phyloP scores from a whole-genome alignment of 306 rosid species.

The Quercus glauca region DNA sequence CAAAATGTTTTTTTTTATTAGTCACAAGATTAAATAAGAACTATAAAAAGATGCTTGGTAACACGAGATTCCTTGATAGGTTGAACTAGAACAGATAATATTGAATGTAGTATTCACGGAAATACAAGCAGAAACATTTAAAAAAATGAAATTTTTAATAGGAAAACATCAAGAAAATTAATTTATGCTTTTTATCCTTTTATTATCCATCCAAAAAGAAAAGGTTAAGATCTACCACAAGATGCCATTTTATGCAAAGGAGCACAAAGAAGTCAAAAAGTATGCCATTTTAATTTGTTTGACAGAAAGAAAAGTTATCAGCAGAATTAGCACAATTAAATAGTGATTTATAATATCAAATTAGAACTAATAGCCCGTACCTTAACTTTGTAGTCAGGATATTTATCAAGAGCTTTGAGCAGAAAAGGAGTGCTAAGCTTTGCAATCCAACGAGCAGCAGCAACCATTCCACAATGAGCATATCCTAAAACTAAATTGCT shows the following conservation, averaged over 20 bases:
- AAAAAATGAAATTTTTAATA: too few relatives aligned
- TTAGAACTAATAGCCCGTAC: constrained; percentile 33
- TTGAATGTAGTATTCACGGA: not conserved
- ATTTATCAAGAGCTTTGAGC: constrained; percentile 69
- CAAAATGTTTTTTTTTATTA: not conserved
- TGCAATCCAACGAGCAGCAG: constrained; percentile 99
- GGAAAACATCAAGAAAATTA: too few relatives aligned
- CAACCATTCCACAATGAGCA: constrained; percentile 99
- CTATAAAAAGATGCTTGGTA: not conserved
- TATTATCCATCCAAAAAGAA: too few relatives aligned
- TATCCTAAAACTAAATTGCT: constrained; percentile 91
- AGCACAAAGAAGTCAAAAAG: too few relatives aligned
- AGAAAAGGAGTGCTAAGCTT: constrained; percentile 85
- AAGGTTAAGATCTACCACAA: too few relatives aligned
- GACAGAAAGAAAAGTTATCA: not conserved
- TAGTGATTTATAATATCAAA: not conserved
- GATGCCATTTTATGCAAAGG: too few relatives aligned
- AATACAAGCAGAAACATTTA: not conserved
- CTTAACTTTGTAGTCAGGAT: constrained; percentile 77
- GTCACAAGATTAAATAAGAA: not conserved
- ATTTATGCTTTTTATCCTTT: too few relatives aligned
- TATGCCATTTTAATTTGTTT: not conserved
- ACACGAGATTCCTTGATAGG: not conserved
- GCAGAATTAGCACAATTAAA: not conserved
- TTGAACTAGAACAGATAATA: not conserved